Conservation (phyloP, 805 yeast genomes). For the Saccharomycopsis microspora region DNA sequence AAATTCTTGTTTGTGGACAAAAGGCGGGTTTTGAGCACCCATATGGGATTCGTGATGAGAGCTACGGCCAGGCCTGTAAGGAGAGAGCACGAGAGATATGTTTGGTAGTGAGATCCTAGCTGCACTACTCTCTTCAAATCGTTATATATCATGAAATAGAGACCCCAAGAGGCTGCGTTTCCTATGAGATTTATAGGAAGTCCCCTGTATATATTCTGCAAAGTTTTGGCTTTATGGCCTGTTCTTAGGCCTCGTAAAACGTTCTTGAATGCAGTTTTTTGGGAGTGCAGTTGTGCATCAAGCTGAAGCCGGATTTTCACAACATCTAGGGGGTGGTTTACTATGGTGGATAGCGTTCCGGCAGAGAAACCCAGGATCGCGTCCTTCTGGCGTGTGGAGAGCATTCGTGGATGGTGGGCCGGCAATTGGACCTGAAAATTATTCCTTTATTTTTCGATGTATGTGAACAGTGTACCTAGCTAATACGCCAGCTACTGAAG, state of each 20-base stretch:
- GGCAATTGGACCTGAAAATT: no score
- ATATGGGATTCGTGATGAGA: constrained; percentile 77
- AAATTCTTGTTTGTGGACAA: constrained; percentile 36
- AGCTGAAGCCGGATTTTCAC: constrained; percentile 77
- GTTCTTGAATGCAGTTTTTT: constrained; percentile 20
- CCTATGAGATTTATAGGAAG: constrained; percentile 73
- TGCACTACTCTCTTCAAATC: constrained; percentile 35
- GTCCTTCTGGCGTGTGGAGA: constrained; percentile 28
- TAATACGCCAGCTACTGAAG: no score
- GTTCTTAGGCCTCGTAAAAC: constrained; percentile 18
- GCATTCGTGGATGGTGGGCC: no score
- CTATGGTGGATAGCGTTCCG: constrained; percentile 67
- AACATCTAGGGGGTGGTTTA: constrained; percentile 85
- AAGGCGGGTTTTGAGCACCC: constrained; percentile 91
- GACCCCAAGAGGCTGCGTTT: constrained; percentile 79
- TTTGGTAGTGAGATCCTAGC: constrained; percentile 18
- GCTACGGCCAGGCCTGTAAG: constrained; percentile 71
- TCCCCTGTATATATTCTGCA: constrained; percentile 53
- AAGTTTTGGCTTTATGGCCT: neutral
- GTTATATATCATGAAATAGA: constrained; percentile 73
- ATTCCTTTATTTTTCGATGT: no score
- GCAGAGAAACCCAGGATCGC: constrained; percentile 65
- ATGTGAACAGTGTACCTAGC: no score
- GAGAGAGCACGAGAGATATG: constrained; percentile 45
- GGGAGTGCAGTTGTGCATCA: constrained; percentile 23